These are phyloP conservation scores for Penicillium argentinense DNA, from an alignment of 495 filamentous ascomycete genomes.

Conservation along the genomic window DNA sequence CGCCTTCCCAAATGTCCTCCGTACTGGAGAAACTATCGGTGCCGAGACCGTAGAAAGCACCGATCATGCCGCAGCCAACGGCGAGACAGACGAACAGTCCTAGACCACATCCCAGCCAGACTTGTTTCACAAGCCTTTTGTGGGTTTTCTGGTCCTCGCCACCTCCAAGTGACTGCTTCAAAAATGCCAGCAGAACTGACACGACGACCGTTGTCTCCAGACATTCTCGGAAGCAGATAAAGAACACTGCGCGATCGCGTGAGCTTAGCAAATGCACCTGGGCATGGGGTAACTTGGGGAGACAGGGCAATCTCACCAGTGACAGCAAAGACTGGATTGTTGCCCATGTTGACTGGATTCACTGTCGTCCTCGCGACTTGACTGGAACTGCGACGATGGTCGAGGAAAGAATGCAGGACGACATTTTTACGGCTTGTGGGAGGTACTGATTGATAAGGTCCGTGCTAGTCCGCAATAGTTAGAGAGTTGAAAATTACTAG, in stretches of 20 bases:
- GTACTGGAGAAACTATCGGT: conserved; percentile 61
- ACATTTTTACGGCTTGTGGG: conserved; percentile 2
- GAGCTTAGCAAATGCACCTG: background rate
- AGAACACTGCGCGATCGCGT: conserved; percentile 58
- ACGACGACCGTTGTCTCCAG: conserved; percentile 80
- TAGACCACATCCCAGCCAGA: conserved; percentile 66
- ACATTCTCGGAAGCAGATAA: conserved; percentile 83
- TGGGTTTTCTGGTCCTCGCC: conserved; percentile 54
- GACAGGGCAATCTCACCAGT: conserved; percentile 23
- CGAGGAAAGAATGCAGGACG: background rate
- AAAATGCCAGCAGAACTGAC: conserved; percentile 76
- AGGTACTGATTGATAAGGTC: conserved; percentile 18
- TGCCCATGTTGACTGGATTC: conserved; percentile 5
- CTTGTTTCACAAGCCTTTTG: conserved; percentile 72
- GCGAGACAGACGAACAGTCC: conserved; percentile 67
- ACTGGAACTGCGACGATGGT: background rate
- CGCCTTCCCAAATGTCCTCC: conserved; percentile 78
- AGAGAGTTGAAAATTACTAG: conserved; percentile 18
- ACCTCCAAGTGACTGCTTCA: conserved; percentile 73
- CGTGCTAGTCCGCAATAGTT: background rate
- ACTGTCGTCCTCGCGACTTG: background rate
- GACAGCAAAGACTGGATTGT: conserved; percentile 23
- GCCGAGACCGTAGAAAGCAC: conserved; percentile 72
- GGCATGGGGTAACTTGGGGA: no score
- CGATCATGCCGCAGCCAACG: conserved; percentile 73